Evolutionary conservation across 148 eudicot species (phyloP), one percentile per base, ranked within the genome.

Genomic region (Vaccinium macrocarpon): DNA sequence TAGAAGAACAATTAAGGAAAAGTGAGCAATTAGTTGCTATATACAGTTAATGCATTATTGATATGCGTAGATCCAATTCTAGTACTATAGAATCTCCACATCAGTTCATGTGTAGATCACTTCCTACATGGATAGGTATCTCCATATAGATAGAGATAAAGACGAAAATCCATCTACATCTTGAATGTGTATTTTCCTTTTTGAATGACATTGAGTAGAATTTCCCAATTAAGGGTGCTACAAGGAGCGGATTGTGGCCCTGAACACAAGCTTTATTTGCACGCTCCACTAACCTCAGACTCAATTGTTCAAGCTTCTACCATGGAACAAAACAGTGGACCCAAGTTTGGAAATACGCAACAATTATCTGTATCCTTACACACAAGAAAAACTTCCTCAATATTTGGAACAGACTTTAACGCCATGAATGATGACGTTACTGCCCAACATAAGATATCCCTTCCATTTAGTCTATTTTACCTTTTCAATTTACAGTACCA

Each of bases 241-340:
- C 49, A 56, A 32, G 50, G 50, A 79, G 9, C 32, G 66, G 48
- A 79, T 18, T 6, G 10, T 18, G 55, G 29, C 16, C 59, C 81
- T 13, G 5, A 27, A 32, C 48, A 19, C 35, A 19, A 52, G 23
- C 13, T 27, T 55, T 55, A 15, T 53, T 29, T 55, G 59, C 10
- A 78, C 38, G 32, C 46, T 21, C 49, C 5, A 19, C 50, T 38
- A 32, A 59, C 82, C 29, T 57, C 59, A 50, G 35, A 55, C 11
- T 57, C 18, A 57, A 35, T 80, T 38, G 82, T 55, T 79, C 25
- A 8, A 79, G 52, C 81, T 80, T 79, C 42, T 61, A 80, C 53
- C 27, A 42, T 42, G 16, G 53, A 42, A 61, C 51, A 72, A 59
- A 61, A 12, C 6, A 50, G 19, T 12, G 13, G 35, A 50, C 55